Evolutionary conservation across 2,329 filamentous ascomycete species (phyloP).

Genomic region (Zelopaecilomyces penicillatus): DNA sequence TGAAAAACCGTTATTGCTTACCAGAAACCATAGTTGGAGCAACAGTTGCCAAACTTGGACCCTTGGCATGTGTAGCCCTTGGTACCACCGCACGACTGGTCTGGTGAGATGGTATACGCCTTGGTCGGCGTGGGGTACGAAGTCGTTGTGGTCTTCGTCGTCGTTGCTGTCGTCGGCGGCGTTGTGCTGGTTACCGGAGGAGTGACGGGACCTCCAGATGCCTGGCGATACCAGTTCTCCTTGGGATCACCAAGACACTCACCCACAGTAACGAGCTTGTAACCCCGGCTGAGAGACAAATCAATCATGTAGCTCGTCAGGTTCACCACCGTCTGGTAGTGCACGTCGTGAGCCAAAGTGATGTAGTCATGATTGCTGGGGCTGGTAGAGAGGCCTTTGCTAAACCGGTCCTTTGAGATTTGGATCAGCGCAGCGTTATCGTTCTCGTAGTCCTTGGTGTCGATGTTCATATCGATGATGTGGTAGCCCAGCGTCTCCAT

Average conservation of each 20-base stretch:
- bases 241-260: conserved; percentile 46
- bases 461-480: conserved; percentile 47
- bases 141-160: conserved; percentile 8
- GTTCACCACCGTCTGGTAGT: conserved; percentile 36
- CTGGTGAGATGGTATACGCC: conserved; percentile 19
- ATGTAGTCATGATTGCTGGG: conserved; percentile 32
- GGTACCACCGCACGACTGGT: conserved; percentile 29
- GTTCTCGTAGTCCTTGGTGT: conserved; percentile 54
- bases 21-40: conserved; percentile 34
- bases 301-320: conserved; percentile 36
- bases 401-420: conserved; percentile 31
- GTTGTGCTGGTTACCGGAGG: conserved; percentile 2
- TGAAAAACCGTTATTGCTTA: conserved; percentile 14
- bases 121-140: conserved; percentile 12
- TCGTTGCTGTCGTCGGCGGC: conserved; percentile 6
- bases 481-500: conserved; percentile 42
- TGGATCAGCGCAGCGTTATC: conserved; percentile 40
- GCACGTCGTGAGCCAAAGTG: conserved; percentile 45
- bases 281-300: conserved; percentile 32
- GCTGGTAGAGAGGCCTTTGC: conserved; percentile 25
- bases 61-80: conserved; percentile 28
- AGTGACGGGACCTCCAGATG: conserved; percentile 10
- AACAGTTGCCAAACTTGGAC: conserved; percentile 29
- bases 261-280: conserved; percentile 44
- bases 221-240: conserved; percentile 43